Percentiles rank a stretch among this genome's conserved stretches.
These are phyloP conservation scores for Thermochaetoides thermophila DNA, from an alignment of 495 filamentous ascomycete species.

Conservation along the genomic window DNA sequence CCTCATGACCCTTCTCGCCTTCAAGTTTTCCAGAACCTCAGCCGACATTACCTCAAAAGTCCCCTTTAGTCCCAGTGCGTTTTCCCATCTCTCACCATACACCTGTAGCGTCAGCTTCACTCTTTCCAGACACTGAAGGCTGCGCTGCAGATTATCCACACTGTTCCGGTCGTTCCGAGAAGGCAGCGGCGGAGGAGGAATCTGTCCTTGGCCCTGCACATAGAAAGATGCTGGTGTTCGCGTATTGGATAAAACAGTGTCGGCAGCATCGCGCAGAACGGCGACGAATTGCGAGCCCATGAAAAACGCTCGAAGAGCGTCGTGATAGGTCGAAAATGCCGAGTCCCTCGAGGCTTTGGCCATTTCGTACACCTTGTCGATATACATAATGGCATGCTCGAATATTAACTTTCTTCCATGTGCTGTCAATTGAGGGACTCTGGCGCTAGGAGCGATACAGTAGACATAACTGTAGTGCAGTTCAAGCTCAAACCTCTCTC, in stretches of 20 bases:
- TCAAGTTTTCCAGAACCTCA: conserved; percentile 20
- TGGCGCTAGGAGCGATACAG: conserved; percentile 58
- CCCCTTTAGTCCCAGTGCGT: conserved; percentile 25
- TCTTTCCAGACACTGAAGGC: conserved; percentile 28
- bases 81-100: conserved; percentile 37
- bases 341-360: conserved; percentile 31
- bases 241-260: conserved; percentile 28
- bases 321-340: conserved; percentile 57
- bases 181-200: conserved; percentile 24
- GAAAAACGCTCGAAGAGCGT: conserved; percentile 56
- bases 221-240: conserved; percentile 16
- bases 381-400: conserved; percentile 63
- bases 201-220: conserved; percentile 18
- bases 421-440: conserved; percentile 45
- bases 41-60: conserved; percentile 30
- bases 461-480: conserved; percentile 73
- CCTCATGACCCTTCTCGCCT: conserved; percentile 12
- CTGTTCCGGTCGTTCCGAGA: conserved; percentile 11
- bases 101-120: conserved; percentile 28
- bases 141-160: conserved; percentile 30
- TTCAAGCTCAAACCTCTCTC: conserved; percentile 64
- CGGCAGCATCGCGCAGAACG: conserved; percentile 42
- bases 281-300: conserved; percentile 56
- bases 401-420: conserved; percentile 66
- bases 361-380: conserved; percentile 43